phyloP scores from a whole-genome alignment of 2,329 filamentous ascomycete species.

The Ophiostoma ulmi region DNA sequence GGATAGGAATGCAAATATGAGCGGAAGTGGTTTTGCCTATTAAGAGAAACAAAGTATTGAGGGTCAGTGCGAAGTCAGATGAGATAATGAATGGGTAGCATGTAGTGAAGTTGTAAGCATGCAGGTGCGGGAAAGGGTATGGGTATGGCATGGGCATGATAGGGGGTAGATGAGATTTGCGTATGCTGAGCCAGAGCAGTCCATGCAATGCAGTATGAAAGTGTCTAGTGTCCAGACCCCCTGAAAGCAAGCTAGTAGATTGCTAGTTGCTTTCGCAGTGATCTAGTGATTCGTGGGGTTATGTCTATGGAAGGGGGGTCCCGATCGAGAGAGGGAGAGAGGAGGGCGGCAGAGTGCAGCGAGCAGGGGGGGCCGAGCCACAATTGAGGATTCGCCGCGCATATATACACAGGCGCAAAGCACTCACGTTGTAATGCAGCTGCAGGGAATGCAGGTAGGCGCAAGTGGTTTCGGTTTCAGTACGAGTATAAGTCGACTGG shows the following conservation, averaged over 20 bases:
- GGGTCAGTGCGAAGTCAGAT: conserved; percentile 7
- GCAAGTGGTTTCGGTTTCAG: conserved; percentile 19
- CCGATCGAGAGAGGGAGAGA: background rate
- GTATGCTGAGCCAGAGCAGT: background rate
- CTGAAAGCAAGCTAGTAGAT: background rate
- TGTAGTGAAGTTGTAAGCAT: background rate
- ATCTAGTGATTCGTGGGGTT: conserved; percentile 17
- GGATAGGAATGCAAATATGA: background rate
- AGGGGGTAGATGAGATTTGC: conserved; percentile 10
- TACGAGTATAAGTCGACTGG: background rate
- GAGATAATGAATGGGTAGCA: background rate
- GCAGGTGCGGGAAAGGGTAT: background rate
- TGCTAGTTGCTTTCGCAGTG: background rate
- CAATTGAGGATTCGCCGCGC: conserved; percentile 26
- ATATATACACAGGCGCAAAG: conserved; percentile 18
- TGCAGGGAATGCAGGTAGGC: conserved; percentile 9
- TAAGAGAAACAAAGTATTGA: background rate
- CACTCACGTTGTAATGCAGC: conserved; percentile 17
- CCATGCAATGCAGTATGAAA: background rate
- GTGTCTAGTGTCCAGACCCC: conserved; percentile 13
- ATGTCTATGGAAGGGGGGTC: background rate
- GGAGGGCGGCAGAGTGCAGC: background rate
- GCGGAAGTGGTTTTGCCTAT: background rate
- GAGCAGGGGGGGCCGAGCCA: conserved; percentile 21
- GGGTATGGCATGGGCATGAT: conserved; percentile 8